Conservation (phyloP, 1,284 basidiomycete species). For the Rhodotorula sp. region DNA sequence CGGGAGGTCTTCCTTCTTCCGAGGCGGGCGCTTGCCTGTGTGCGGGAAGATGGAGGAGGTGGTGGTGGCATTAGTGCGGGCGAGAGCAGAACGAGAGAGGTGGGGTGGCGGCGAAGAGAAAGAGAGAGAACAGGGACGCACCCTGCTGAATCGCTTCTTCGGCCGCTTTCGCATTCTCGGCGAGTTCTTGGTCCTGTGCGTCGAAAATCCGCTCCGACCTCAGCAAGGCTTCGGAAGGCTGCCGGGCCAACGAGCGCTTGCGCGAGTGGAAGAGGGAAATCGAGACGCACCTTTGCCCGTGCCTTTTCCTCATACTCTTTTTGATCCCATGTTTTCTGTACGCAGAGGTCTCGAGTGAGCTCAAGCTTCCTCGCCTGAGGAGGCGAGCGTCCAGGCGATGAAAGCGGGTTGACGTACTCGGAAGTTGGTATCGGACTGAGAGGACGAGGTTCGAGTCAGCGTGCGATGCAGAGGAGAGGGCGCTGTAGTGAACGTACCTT, state of each 20-base stretch:
- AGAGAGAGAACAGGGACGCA: neutral
- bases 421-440: slow-evolving; percentile 36
- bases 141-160: slow-evolving; percentile 41
- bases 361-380: neutral
- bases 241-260: too few relatives aligned
- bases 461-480: neutral
- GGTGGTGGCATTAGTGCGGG: neutral
- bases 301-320: slow-evolving; percentile 45
- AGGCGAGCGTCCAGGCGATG: too few relatives aligned
- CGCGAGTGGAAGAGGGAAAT: too few relatives aligned
- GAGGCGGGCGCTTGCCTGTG: slow-evolving; percentile 25
- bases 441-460: neutral
- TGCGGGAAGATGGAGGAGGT: too few relatives aligned
- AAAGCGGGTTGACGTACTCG: slow-evolving; percentile 11
- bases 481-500: slow-evolving; percentile 15
- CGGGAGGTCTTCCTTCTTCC: slow-evolving; percentile 64
- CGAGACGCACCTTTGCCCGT: slow-evolving; percentile 39
- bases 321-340: slow-evolving; percentile 45
- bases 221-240: too few relatives aligned
- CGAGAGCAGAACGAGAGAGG: neutral
- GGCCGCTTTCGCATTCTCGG: slow-evolving; percentile 39
- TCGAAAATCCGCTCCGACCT: too few relatives aligned
- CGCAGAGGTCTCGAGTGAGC: neutral
- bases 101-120: neutral
- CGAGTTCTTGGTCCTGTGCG: slow-evolving; percentile 40